These are phyloP conservation scores for Lichtheimia ornata DNA, from an alignment of 371 early-diverging fungal species.

Conservation along the genomic window DNA sequence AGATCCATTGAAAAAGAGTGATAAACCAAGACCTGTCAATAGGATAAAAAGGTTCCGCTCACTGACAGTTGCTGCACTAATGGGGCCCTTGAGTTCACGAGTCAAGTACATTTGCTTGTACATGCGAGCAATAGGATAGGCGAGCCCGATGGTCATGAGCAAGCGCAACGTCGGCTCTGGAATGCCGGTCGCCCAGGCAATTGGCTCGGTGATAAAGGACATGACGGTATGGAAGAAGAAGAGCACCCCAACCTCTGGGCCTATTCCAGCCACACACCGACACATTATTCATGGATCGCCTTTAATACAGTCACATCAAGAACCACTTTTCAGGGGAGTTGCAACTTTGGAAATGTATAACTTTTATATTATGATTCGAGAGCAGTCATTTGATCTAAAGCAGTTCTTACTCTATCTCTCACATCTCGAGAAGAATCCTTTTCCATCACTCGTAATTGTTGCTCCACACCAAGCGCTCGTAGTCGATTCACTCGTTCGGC, in stretches of 20 bases:
- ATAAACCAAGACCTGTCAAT: slow-evolving; percentile 50
- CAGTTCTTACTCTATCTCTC: slow-evolving; percentile 74
- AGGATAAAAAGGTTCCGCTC: slow-evolving; percentile 57
- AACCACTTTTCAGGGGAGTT: neutral
- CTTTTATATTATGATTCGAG: slow-evolving; percentile 14
- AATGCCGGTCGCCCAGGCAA: slow-evolving; percentile 49
- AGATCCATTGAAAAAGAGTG: slow-evolving; percentile 62
- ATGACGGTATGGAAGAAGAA: neutral
- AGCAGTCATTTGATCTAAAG: slow-evolving; percentile 57
- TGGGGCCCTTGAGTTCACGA: slow-evolving; percentile 19
- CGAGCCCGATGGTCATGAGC: slow-evolving; percentile 51
- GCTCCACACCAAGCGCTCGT: slow-evolving; percentile 60
- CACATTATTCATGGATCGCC: too few relatives aligned
- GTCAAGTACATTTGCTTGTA: slow-evolving; percentile 34
- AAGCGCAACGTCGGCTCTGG: slow-evolving; percentile 63
- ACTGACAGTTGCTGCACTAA: slow-evolving; percentile 29
- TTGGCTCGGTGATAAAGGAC: slow-evolving; percentile 25
- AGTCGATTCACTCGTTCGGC: slow-evolving; percentile 29
- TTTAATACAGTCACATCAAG: too few relatives aligned
- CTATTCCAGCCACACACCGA: too few relatives aligned
- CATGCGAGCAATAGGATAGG: slow-evolving; percentile 55
- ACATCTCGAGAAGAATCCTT: slow-evolving; percentile 70
- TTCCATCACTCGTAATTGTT: slow-evolving; percentile 52
- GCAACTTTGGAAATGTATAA: neutral
- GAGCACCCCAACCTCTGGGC: too few relatives aligned